phyloP scores from a whole-genome alignment of 306 rosid genomes.

The Cucumis cinereus region DNA sequence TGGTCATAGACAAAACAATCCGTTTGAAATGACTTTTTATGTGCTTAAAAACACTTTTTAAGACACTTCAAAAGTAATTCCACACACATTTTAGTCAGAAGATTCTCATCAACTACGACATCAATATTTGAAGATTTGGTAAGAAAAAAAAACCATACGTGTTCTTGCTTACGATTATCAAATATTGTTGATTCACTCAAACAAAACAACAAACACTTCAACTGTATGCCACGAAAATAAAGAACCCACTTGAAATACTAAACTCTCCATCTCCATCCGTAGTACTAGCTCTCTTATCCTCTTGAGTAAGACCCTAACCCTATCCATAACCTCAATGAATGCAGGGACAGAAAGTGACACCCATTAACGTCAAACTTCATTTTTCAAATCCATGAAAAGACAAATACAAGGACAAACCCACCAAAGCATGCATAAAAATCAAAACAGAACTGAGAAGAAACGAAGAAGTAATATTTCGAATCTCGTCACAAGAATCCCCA shows the following conservation, averaged over 20 bases:
- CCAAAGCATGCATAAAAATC: conserved; percentile 25
- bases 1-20: background rate
- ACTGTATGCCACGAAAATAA: conserved; percentile 12
- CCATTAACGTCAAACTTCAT: conserved; percentile 44
- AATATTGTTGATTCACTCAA: conserved; percentile 28
- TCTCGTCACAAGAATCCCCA: background rate
- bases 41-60: background rate
- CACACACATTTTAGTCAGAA: background rate
- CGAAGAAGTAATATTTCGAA: background rate
- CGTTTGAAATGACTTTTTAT: too few species aligned
- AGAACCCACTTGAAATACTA: background rate
- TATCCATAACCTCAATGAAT: background rate
- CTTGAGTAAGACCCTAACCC: background rate
- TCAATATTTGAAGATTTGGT: background rate
- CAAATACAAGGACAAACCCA: conserved; percentile 6
- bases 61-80: background rate
- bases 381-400: conserved; percentile 10
- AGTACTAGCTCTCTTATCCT: conserved; percentile 5
- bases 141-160: background rate
- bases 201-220: conserved; percentile 68
- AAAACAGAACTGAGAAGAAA: conserved; percentile 12
- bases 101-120: background rate
- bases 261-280: conserved; percentile 12
- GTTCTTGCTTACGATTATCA: background rate
- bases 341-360: conserved; percentile 15